phyloP scores from a whole-genome alignment of 768 basidiomycete species.

The Boletus reticulatus region DNA sequence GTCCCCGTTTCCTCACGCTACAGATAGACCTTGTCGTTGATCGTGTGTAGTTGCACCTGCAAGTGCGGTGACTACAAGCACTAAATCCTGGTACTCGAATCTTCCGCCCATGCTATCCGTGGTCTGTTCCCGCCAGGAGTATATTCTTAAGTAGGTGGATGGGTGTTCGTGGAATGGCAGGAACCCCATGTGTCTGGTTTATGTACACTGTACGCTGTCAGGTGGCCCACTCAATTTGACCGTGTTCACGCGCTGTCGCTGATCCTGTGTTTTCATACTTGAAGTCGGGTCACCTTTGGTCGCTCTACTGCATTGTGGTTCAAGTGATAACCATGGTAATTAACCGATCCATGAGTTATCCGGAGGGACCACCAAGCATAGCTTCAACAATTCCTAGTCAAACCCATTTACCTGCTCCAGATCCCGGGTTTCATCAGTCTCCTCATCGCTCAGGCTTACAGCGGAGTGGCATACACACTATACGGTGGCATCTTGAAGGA shows the following conservation, averaged over 20 bases:
- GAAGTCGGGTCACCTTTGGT: no score
- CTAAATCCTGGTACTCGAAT: background rate
- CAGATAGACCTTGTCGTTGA: no score
- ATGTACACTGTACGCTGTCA: background rate
- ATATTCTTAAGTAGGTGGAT: background rate
- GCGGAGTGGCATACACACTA: constrained; percentile 34
- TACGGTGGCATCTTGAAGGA: constrained; percentile 26
- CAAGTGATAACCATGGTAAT: no score
- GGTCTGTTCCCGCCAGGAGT: background rate
- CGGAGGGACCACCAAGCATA: no score
- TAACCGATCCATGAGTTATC: no score
- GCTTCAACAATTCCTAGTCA: no score
- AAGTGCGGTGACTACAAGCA: constrained; percentile 21
- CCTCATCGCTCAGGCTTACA: constrained; percentile 32
- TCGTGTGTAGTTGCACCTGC: constrained; percentile 12
- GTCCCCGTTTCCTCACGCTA: background rate
- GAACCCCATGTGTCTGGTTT: background rate
- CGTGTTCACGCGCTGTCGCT: no score
- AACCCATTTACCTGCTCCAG: no score
- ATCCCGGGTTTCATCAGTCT: constrained; percentile 30
- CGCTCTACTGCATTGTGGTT: no score
- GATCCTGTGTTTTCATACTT: no score
- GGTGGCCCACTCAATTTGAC: background rate
- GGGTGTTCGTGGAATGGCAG: background rate
- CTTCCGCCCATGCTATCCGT: no score